Base-by-base conservation (phyloP, 192 early-diverging fungal genomes). In the Entophlyctis luteolus region DNA sequence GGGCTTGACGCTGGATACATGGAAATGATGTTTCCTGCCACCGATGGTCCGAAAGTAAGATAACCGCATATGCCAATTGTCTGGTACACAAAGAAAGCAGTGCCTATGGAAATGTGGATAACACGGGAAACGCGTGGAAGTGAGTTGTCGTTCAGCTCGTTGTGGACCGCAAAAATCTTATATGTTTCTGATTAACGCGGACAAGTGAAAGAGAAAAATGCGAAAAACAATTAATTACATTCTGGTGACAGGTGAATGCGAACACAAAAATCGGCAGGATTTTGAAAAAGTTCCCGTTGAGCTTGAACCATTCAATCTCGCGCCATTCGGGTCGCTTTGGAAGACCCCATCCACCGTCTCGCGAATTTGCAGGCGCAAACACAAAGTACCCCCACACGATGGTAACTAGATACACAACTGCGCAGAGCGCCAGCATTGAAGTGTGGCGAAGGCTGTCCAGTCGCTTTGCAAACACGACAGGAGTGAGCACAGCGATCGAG, bases 181-280 rank as follows among this genome's bases (percentile, higher is more conserved):
- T 38, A 47, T 16, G 25, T 22, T 32, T 16, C 62, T 22, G 22
- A 50, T 20, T 6, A 54, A 22, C 10, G 27, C 39, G 59, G 57
- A 71, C 16, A 52, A n/a, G 14, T 46, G 32, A 20, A 75, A 31
- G 22, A 34, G 25, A 10, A 16, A 12, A 2, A 37, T 5, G 10
- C 10, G 36, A 32, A 46, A 27, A 49, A 35, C 34, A 55, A 42
- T 53, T 18, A 67, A 81, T 76, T 77, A 92, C 90, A 75, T 98
- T 98, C 76, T 98, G 96, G 76, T 98, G 96, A 73, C 96, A 99
- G 22, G 97, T 99, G 66, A 96, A 99, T 6, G 93, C 93, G 85
- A 99, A 99, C 20, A 99, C 91, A 84, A 99, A 99, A 31, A 99
- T 91, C 1, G 97, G 97, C 42, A 98, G 72, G 22, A 84, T 49